Evolutionary conservation across 768 basidiomycete genomes (phyloP).

Genomic region (Lyophyllum atratum): DNA sequence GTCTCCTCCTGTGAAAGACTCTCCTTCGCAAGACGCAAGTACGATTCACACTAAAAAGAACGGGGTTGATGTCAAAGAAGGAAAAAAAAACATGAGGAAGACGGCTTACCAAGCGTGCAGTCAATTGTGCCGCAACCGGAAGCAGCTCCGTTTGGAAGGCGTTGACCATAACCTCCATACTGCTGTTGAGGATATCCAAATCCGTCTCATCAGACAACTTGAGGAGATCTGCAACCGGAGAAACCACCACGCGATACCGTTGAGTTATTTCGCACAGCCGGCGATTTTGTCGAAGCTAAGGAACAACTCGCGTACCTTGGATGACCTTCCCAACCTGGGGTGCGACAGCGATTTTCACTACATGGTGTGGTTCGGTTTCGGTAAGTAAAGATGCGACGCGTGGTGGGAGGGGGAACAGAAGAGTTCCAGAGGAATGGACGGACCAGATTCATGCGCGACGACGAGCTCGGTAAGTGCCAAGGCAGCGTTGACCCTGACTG

Average conservation of each 20-base stretch:
- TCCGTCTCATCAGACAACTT: constrained; percentile 92
- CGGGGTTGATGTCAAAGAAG: neutral
- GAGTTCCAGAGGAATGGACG: constrained; percentile 15
- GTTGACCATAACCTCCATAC: constrained; percentile 87
- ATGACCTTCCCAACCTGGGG: constrained; percentile 86
- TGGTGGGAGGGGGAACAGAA: neutral
- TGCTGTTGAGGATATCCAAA: constrained; percentile 77
- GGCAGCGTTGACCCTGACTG: constrained; percentile 83
- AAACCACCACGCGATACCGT: neutral
- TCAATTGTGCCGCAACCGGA: constrained; percentile 82
- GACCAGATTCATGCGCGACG: constrained; percentile 61
- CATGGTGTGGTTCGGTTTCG: neutral
- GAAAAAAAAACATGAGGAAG: neutral
- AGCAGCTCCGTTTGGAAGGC: constrained; percentile 82
- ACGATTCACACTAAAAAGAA: constrained; percentile 69
- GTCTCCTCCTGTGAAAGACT: constrained; percentile 55
- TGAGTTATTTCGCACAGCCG: neutral
- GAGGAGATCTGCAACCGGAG: constrained; percentile 59
- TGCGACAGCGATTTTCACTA: constrained; percentile 69
- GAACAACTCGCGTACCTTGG: constrained; percentile 73
- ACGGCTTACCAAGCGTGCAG: constrained; percentile 67
- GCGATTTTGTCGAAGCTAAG: no score
- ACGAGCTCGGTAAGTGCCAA: constrained; percentile 81
- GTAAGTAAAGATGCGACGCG: constrained; percentile 12
- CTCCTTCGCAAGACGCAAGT: constrained; percentile 76